Base-by-base conservation (phyloP, 306 rosid species). In the Prosopis cineraria region DNA sequence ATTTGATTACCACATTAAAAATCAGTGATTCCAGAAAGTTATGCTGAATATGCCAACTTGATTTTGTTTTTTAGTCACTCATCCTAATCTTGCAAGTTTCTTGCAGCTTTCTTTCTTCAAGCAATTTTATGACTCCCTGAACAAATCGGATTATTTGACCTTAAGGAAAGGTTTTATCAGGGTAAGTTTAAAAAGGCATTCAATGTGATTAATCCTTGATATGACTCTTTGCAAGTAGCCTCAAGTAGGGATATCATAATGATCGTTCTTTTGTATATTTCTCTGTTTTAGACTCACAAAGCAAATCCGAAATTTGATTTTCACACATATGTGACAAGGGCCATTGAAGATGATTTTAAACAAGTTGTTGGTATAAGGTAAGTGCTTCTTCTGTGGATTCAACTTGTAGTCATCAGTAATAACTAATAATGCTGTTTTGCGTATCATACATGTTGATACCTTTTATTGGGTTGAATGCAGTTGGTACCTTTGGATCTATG, bases 321-420 rank as follows among this genome's bases (percentile, higher is more conserved):
- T 78, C 92, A 92, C 85, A 88, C 87, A 67, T 94, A 92, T 86
- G 90, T 94, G 98, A 85, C 92, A 41, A 91, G 97, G 47, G 90
- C 98, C 56, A 97, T 94, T 53, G 97, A 94, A 89, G 97, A 92
- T 79, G 98, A 94, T 83, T 92, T 94, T 78, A 90, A 72, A 86
- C 75, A 67, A 83, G 98, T 94, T 60, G 98, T 94, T 53, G 97
- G 97, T 31, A 94, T 94, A 84, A 94, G 97, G 98, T 80, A 70
- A 88, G 87, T 83, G 44, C 41, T 53, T 22, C 60, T 77, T 64
- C 60, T 7, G 48, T 60, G 68, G 27, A 73, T 44, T 82, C 55
- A 58, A 58, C 27, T 25, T 58, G 19, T 27, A 58, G 14, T 58
- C 33, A 14, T 58, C 33, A 20, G n/a, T 68, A n/a, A 7, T 64